Evolutionary conservation across 148 eudicot genomes (phyloP).

Genomic region (Camellia lanceoleosa): DNA sequence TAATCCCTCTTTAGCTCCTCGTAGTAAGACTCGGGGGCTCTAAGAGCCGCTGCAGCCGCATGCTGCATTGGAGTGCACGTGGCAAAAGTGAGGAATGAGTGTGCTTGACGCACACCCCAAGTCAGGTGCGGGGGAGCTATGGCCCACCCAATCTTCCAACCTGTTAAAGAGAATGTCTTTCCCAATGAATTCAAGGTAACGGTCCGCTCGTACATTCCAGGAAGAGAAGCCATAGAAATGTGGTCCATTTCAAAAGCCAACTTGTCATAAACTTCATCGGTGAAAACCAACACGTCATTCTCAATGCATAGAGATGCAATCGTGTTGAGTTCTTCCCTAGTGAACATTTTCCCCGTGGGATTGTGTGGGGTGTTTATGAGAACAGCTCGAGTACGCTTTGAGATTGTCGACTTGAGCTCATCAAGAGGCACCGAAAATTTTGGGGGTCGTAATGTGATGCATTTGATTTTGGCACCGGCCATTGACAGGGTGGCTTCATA

Average conservation of each 20-base stretch:
- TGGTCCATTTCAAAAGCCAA: conserved; percentile 95
- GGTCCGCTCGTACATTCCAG: conserved; percentile 92
- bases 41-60: conserved; percentile 79
- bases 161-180: conserved; percentile 92
- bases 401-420: conserved; percentile 59
- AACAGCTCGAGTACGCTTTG: conserved; percentile 83
- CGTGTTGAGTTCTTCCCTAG: conserved; percentile 62
- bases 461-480: conserved; percentile 89
- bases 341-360: conserved; percentile 97
- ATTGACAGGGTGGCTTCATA: conserved; percentile 93
- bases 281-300: conserved; percentile 84
- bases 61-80: conserved; percentile 95
- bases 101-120: conserved; percentile 95
- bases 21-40: conserved; percentile 78
- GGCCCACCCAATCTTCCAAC: conserved; percentile 99
- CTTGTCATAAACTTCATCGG: conserved; percentile 95
- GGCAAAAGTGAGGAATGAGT: conserved; percentile 84
- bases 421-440: conserved; percentile 76
- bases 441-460: conserved; percentile 75
- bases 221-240: conserved; percentile 90
- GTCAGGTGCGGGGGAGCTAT: conserved; percentile 87
- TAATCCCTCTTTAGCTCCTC: conserved; percentile 73
- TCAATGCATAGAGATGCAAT: conserved; percentile 86
- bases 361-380: conserved; percentile 93
- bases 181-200: conserved; percentile 91